phyloP scores from a whole-genome alignment of 192 early-diverging fungal genomes.

The Geosiphon pyriformis region DNA sequence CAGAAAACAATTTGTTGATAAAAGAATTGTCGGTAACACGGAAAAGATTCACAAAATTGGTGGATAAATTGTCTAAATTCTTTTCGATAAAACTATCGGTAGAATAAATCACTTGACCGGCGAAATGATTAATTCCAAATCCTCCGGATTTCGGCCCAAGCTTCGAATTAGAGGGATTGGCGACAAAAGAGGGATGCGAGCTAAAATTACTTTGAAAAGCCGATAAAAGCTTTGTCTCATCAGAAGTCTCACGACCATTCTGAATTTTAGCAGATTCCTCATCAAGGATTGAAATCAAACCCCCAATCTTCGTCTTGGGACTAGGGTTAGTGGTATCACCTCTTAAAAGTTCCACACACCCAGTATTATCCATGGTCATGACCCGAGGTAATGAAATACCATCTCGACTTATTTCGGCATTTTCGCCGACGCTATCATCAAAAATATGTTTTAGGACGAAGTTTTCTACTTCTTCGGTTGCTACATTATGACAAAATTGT shows the following conservation, averaged over 20 bases:
- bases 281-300: slow-evolving; percentile 43
- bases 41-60: slow-evolving; percentile 83
- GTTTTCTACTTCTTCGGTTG: slow-evolving; percentile 64
- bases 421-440: slow-evolving; percentile 41
- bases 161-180: slow-evolving; percentile 33
- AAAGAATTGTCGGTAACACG: slow-evolving; percentile 67
- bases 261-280: slow-evolving; percentile 39
- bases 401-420: slow-evolving; percentile 44
- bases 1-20: slow-evolving; percentile 67
- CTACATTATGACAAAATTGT: slow-evolving; percentile 63
- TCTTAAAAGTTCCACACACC: slow-evolving; percentile 51
- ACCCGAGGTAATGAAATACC: slow-evolving; percentile 54
- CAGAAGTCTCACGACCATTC: slow-evolving; percentile 39
- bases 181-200: slow-evolving; percentile 36
- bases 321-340: slow-evolving; percentile 4
- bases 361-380: slow-evolving; percentile 43
- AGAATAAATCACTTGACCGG: slow-evolving; percentile 71
- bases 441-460: slow-evolving; percentile 53
- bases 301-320: slow-evolving; percentile 28
- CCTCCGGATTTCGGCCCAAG: slow-evolving; percentile 23
- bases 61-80: slow-evolving; percentile 65
- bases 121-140: slow-evolving; percentile 76
- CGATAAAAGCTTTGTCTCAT: slow-evolving; percentile 42
- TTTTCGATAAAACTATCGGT: slow-evolving; percentile 70
- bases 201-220: slow-evolving; percentile 33